A percentile compares a stretch with the other conserved stretches of the same genome.
These are phyloP conservation scores for Datura wrightii DNA, from an alignment of 257 asterid genomes.

Conservation along the genomic window DNA sequence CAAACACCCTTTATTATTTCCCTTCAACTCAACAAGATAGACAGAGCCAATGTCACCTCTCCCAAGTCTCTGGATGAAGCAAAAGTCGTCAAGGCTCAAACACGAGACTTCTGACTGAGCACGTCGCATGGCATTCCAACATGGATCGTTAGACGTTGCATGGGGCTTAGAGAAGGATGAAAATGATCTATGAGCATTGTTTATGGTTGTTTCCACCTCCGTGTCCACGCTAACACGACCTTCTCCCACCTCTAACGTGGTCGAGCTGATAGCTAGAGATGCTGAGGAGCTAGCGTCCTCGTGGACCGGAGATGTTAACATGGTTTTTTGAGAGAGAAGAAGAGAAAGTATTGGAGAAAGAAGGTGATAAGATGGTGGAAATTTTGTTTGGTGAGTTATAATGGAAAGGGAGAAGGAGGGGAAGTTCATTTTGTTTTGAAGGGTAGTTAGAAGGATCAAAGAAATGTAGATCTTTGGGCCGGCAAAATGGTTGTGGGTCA, in stretches of 20 bases:
- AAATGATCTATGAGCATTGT: background rate
- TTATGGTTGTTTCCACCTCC: conserved; percentile 7
- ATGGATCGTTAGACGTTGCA: conserved; percentile 33
- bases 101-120: conserved; percentile 33
- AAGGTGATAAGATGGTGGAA: background rate
- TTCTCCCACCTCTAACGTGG: conserved; percentile 21
- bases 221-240: background rate
- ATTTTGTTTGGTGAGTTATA: background rate
- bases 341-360: conserved; percentile 13
- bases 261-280: conserved; percentile 34
- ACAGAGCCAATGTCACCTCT: conserved; percentile 81
- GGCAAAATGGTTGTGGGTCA: conserved; percentile 54
- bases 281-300: background rate
- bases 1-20: conserved; percentile 43
- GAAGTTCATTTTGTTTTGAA: background rate
- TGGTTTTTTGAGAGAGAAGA: conserved; percentile 21
- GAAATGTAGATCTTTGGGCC: conserved; percentile 48
- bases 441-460: conserved; percentile 30
- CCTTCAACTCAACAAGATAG: conserved; percentile 73
- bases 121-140: conserved; percentile 37
- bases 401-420: background rate
- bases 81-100: conserved; percentile 54
- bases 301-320: conserved; percentile 39
- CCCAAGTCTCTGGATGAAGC: conserved; percentile 66
- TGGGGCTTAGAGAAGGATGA: conserved; percentile 35